Conservation (phyloP, 164 flowering plant species). For the Tetracentron sinense region DNA sequence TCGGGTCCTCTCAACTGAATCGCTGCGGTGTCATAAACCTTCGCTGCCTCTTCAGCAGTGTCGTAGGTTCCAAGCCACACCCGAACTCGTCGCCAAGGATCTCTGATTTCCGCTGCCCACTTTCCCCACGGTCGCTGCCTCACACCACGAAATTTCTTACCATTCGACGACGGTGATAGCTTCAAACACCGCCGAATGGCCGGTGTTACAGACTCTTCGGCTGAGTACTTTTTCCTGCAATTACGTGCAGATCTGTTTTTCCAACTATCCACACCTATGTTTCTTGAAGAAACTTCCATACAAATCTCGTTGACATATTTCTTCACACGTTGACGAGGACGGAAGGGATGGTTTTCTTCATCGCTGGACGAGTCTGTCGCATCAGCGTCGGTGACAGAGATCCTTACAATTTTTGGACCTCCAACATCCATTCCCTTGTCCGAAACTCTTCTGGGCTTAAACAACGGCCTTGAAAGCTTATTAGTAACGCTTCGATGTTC, state of each 20-base stretch:
- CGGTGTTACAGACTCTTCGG: not conserved
- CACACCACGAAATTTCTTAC: conserved; percentile 62
- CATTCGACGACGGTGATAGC: conserved; percentile 7
- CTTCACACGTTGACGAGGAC: conserved; percentile 41
- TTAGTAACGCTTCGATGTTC: too few species aligned
- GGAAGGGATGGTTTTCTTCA: conserved; percentile 36
- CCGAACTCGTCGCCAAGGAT: conserved; percentile 70
- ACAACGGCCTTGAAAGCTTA: too few species aligned
- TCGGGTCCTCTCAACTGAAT: conserved; percentile 67
- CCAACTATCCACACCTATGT: not conserved
- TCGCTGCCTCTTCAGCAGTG: too few species aligned
- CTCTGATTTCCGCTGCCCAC: too few species aligned
- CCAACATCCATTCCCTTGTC: too few species aligned
- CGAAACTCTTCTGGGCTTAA: too few species aligned
- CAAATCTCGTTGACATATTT: conserved; percentile 39
- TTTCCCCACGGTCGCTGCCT: too few species aligned
- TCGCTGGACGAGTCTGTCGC: conserved; percentile 92
- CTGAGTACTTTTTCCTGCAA: conserved; percentile 1
- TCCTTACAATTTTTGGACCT: too few species aligned
- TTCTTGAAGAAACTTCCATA: conserved; percentile 21
- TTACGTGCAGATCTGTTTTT: conserved; percentile 3
- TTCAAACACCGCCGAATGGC: conserved; percentile 9
- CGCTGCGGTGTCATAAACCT: conserved; percentile 71
- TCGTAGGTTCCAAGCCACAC: conserved; percentile 70
- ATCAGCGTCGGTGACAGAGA: conserved; percentile 65